phyloP scores from a whole-genome alignment of 163 green algal genomes.

The Scenedesmus sp. region DNA sequence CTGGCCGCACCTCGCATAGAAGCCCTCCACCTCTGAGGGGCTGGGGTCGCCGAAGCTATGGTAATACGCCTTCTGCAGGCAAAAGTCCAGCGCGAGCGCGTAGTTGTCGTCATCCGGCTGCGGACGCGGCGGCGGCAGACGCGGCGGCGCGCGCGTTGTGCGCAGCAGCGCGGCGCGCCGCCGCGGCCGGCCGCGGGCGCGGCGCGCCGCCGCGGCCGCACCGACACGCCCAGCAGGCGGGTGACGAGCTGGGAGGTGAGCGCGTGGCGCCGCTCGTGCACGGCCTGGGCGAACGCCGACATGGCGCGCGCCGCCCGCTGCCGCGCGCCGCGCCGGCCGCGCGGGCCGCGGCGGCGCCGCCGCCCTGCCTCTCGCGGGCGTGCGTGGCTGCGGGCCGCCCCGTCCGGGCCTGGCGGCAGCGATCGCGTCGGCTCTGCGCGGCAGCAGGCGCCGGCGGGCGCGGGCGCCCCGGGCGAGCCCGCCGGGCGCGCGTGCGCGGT shows the following conservation, averaged over 20 bases:
- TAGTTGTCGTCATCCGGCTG: slow-evolving; percentile 38
- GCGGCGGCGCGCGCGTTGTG: background rate
- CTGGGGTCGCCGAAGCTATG: slow-evolving; percentile 28
- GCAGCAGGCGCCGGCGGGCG: too few relatives aligned
- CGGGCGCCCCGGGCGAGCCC: too few relatives aligned
- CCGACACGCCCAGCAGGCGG: slow-evolving; percentile 11
- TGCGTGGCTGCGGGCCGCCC: too few relatives aligned
- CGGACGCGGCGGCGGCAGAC: background rate
- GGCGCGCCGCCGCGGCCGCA: background rate
- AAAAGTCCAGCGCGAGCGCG: slow-evolving; percentile 36
- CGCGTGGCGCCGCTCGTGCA: slow-evolving; percentile 20
- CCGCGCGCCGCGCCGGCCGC: too few relatives aligned
- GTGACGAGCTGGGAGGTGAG: slow-evolving; percentile 12
- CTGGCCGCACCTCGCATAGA: background rate
- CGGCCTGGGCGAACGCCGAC: background rate
- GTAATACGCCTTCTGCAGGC: slow-evolving; percentile 43
- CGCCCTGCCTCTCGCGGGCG: too few relatives aligned
- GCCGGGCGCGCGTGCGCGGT: too few relatives aligned
- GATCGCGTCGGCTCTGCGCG: too few relatives aligned
- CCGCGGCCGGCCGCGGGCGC: background rate
- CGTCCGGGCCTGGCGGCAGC: too few relatives aligned
- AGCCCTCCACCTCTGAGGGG: slow-evolving; percentile 6
- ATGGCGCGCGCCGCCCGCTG: background rate
- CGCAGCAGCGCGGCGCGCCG: background rate
- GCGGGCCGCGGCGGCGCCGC: too few relatives aligned